Evolutionary conservation across 2,329 filamentous ascomycete genomes (phyloP).

Genomic region (Cladosporium halotolerans): DNA sequence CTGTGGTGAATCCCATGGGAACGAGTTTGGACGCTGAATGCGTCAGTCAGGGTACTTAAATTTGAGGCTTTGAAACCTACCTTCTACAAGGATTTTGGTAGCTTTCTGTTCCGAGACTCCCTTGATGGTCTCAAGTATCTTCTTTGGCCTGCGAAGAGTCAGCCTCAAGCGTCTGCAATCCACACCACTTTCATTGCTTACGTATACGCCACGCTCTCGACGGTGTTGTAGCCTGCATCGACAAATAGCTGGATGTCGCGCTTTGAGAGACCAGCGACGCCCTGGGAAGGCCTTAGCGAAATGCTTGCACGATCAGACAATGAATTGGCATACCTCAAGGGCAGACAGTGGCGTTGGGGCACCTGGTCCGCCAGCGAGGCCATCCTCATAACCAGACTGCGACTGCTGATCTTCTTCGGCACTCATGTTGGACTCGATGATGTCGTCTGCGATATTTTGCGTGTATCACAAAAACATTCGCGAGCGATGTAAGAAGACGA

Average conservation of each 20-base stretch:
- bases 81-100: constrained; percentile 81
- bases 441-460: no score
- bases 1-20: constrained; percentile 97
- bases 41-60: constrained; percentile 10
- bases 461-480: no score
- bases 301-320: background rate
- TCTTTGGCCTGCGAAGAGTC: constrained; percentile 49
- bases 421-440: constrained; percentile 33
- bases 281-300: constrained; percentile 47
- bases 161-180: background rate
- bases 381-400: constrained; percentile 70
- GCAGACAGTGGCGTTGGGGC: constrained; percentile 85
- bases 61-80: constrained; percentile 43
- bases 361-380: constrained; percentile 70
- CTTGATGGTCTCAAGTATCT: constrained; percentile 88
- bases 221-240: constrained; percentile 89
- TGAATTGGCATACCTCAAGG: constrained; percentile 61
- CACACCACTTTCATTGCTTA: constrained; percentile 36
- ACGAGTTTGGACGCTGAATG: constrained; percentile 80
- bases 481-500: no score
- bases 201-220: constrained; percentile 94
- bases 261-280: constrained; percentile 81
- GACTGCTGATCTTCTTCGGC: constrained; percentile 54
- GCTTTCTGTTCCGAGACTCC: constrained; percentile 97
- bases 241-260: constrained; percentile 89